These are phyloP conservation scores for Durotheca rogersii DNA, from an alignment of 495 filamentous ascomycete species.

Conservation along the genomic window DNA sequence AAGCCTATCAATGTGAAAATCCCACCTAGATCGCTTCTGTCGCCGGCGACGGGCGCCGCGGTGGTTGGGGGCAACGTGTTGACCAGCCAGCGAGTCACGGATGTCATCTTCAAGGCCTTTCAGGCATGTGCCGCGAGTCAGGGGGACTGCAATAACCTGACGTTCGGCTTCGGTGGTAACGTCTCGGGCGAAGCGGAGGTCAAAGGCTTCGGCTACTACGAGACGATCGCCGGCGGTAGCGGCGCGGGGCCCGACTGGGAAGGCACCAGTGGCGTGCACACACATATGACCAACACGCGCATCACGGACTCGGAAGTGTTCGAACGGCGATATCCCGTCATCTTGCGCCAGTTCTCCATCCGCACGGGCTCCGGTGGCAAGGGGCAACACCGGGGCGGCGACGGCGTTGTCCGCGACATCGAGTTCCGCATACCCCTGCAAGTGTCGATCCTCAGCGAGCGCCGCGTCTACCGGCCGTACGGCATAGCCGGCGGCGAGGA, in stretches of 20 bases:
- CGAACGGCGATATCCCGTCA: slow-evolving; percentile 86
- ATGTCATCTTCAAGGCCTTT: slow-evolving; percentile 92
- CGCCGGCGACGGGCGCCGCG: slow-evolving; percentile 81
- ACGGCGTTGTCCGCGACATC: slow-evolving; percentile 90
- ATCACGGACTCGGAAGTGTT: slow-evolving; percentile 98
- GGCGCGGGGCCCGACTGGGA: slow-evolving; percentile 87
- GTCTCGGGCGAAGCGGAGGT: slow-evolving; percentile 60
- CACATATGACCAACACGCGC: slow-evolving; percentile 98
- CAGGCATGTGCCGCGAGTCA: slow-evolving; percentile 86
- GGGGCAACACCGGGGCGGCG: slow-evolving; percentile 78
- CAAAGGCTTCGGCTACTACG: slow-evolving; percentile 93
- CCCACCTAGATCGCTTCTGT: slow-evolving; percentile 78
- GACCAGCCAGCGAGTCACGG: slow-evolving; percentile 86
- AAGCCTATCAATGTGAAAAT: slow-evolving; percentile 84
- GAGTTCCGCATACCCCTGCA: slow-evolving; percentile 90
- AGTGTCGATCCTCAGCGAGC: slow-evolving; percentile 84
- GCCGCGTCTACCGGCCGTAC: slow-evolving; percentile 84
- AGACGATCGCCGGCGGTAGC: slow-evolving; percentile 91
- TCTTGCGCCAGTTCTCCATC: slow-evolving; percentile 80
- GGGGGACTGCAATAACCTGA: slow-evolving; percentile 90
- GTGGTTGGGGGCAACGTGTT: slow-evolving; percentile 96
- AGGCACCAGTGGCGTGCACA: slow-evolving; percentile 87
- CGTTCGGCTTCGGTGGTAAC: slow-evolving; percentile 80
- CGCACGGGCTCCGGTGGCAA: slow-evolving; percentile 66
- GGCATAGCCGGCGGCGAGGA: slow-evolving; percentile 86